Percentiles rank a stretch among this genome's conserved stretches.
phyloP scores from a whole-genome alignment of 257 asterid species.

The Gentiana straminea region DNA sequence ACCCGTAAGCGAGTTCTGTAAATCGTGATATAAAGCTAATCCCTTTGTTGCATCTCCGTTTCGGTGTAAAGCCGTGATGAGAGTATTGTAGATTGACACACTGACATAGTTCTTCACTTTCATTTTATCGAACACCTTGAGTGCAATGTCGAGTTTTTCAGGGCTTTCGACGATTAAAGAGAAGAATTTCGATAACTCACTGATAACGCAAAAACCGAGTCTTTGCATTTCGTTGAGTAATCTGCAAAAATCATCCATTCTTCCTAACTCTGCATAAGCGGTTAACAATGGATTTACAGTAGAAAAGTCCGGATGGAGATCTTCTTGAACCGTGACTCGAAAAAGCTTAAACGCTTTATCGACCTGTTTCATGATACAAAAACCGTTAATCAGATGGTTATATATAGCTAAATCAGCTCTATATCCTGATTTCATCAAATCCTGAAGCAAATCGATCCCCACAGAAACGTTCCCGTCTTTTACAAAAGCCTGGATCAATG shows the following conservation, averaged over 20 bases:
- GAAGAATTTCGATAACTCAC: slow-evolving; percentile 49
- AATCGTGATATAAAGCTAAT: slow-evolving; percentile 49
- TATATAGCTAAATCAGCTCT: slow-evolving; percentile 80
- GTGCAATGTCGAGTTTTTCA: slow-evolving; percentile 26
- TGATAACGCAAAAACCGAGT: slow-evolving; percentile 30
- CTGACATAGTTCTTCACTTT: slow-evolving; percentile 28
- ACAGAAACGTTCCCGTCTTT: slow-evolving; percentile 57
- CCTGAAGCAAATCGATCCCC: slow-evolving; percentile 80
- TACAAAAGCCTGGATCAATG: slow-evolving; percentile 76
- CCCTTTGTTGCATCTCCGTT: slow-evolving; percentile 56
- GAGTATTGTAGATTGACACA: slow-evolving; percentile 49
- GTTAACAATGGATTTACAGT: slow-evolving; percentile 63
- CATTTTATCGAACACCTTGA: slow-evolving; percentile 58
- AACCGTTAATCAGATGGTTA: slow-evolving; percentile 68
- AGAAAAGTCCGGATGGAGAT: slow-evolving; percentile 64
- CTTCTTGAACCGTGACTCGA: slow-evolving; percentile 53
- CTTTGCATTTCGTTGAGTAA: slow-evolving; percentile 65
- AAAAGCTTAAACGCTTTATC: slow-evolving; percentile 82
- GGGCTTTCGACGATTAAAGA: slow-evolving; percentile 35
- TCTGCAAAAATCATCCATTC: slow-evolving; percentile 51
- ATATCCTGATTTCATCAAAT: slow-evolving; percentile 79
- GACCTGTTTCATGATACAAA: slow-evolving; percentile 48
- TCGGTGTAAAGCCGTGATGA: slow-evolving; percentile 57
- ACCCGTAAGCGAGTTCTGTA: slow-evolving; percentile 25
- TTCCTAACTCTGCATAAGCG: slow-evolving; percentile 52